Conservation (phyloP, 169 alveolate genomes). For the Amoebophrya sp. region DNA sequence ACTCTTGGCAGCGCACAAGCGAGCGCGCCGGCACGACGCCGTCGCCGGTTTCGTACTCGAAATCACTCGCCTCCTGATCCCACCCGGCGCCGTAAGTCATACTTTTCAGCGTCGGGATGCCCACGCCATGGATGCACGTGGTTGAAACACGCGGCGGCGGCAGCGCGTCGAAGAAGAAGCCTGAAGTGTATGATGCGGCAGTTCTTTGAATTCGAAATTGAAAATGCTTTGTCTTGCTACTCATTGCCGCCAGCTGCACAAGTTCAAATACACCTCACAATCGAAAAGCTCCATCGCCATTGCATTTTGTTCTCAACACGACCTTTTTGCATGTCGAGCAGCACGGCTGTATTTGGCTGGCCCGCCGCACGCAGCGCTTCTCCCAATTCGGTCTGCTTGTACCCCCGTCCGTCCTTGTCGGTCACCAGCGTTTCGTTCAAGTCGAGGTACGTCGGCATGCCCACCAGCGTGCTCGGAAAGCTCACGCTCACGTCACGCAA, state of each 20-base stretch:
- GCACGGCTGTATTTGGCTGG: background rate
- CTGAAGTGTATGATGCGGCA: too few relatives aligned
- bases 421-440: background rate
- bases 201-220: too few relatives aligned
- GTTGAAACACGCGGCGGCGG: background rate
- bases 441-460: background rate
- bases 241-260: too few relatives aligned
- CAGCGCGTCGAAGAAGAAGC: background rate
- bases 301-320: too few relatives aligned
- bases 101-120: background rate
- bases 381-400: background rate
- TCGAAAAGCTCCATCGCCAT: too few relatives aligned
- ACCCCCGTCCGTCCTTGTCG: background rate
- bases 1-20: too few relatives aligned
- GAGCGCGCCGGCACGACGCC: background rate
- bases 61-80: background rate
- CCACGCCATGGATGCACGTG: background rate
- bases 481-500: background rate
- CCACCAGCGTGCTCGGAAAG: background rate
- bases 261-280: too few relatives aligned
- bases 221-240: too few relatives aligned
- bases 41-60: background rate
- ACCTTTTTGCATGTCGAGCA: too few relatives aligned
- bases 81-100: background rate
- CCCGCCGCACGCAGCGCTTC: background rate